Conservation (phyloP, 148 eudicot genomes). For the Spergularia bocconei region DNA sequence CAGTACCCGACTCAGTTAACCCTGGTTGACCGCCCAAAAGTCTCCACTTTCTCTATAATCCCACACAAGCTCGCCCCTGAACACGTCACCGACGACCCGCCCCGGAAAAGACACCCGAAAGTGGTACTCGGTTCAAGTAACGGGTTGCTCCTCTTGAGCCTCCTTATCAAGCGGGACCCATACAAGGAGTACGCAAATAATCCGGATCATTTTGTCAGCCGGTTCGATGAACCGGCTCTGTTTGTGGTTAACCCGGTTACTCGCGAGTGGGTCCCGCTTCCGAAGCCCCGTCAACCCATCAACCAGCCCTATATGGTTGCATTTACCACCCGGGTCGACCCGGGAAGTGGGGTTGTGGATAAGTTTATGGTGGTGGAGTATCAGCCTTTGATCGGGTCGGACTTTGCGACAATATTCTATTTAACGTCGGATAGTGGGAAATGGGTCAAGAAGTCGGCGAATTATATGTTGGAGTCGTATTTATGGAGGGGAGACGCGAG, state of each 20-base stretch:
- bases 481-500: neutral
- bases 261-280: neutral
- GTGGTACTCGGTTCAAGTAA: constrained; percentile 1
- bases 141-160: constrained; percentile 7
- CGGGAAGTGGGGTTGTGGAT: neutral
- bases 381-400: constrained; percentile 1
- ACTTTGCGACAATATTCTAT: neutral
- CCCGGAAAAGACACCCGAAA: neutral
- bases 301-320: neutral
- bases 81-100: neutral
- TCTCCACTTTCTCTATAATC: neutral
- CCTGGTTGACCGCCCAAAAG: neutral
- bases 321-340: neutral
- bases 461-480: neutral
- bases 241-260: constrained; percentile 17
- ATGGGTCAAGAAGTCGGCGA: neutral
- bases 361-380: constrained; percentile 14
- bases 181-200: neutral
- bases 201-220: neutral
- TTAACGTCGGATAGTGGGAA: constrained; percentile 11
- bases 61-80: neutral
- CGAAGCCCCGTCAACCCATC: neutral
- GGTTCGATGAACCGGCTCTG: neutral
- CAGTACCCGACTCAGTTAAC: neutral
- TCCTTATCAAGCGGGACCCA: neutral